A percentile compares a stretch with the other conserved stretches of the same genome.
phyloP scores from a whole-genome alignment of 805 yeast genomes.

The Wickerhamiella slavikovae region DNA sequence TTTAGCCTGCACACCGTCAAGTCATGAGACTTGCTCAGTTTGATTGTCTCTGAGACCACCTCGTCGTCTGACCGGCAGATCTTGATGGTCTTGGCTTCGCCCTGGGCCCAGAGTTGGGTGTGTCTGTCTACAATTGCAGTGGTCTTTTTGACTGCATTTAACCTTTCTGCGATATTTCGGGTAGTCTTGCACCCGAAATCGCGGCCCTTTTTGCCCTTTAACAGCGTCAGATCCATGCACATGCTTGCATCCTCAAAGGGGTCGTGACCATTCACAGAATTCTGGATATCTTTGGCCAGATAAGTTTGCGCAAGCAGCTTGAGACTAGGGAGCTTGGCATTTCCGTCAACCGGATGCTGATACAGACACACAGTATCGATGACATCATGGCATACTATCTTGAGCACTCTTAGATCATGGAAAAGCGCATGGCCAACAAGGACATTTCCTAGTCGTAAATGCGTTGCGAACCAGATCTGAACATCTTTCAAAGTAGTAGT shows the following conservation, averaged over 20 bases:
- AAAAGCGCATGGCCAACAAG: constrained; percentile 82
- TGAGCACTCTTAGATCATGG: constrained; percentile 53
- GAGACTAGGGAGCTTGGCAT: constrained; percentile 61
- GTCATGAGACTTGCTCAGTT: constrained; percentile 22
- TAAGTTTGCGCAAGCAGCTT: constrained; percentile 42
- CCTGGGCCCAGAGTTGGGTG: constrained; percentile 17
- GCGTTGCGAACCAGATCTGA: constrained; percentile 31
- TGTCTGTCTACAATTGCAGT: constrained; percentile 20
- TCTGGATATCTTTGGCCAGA: constrained; percentile 42
- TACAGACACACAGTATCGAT: constrained; percentile 59
- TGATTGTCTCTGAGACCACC: constrained; percentile 23
- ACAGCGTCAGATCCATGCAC: constrained; percentile 54
- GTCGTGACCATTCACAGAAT: constrained; percentile 54
- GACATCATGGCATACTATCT: constrained; percentile 47
- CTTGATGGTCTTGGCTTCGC: constrained; percentile 18
- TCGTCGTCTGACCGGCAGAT: constrained; percentile 42
- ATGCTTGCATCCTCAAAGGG: constrained; percentile 72
- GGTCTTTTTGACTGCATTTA: constrained; percentile 5
- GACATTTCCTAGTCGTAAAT: constrained; percentile 38
- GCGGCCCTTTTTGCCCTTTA: constrained; percentile 47
- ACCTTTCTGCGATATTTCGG: constrained; percentile 2
- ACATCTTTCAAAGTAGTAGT: constrained; percentile 47
- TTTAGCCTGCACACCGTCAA: constrained; percentile 35
- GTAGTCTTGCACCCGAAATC: constrained; percentile 30
- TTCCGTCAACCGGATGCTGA: constrained; percentile 56